A percentile compares a stretch with the other conserved stretches of the same genome.
These are phyloP conservation scores for Trapa incisa DNA, from an alignment of 345 rosid species.

Conservation along the genomic window DNA sequence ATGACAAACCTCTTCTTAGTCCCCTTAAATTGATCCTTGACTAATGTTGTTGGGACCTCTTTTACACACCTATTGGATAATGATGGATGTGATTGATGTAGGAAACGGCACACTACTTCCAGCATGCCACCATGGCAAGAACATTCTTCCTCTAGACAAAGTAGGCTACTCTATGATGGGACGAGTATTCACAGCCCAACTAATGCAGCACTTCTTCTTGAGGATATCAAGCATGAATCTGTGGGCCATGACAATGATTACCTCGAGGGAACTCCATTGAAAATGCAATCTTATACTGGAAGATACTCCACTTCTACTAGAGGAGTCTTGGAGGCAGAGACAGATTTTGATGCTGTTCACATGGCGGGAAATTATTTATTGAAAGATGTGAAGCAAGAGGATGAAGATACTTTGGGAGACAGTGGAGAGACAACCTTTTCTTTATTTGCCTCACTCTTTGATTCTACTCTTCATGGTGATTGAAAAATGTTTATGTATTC, in stretches of 20 bases:
- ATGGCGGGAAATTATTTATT: constrained; percentile 46
- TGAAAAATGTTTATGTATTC: constrained; percentile 1
- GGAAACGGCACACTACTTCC: constrained; percentile 59
- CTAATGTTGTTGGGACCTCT: background rate
- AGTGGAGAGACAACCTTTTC: constrained; percentile 60
- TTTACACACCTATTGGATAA: background rate
- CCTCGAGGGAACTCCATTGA: constrained; percentile 30
- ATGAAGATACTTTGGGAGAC: constrained; percentile 49
- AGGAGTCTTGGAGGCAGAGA: constrained; percentile 32
- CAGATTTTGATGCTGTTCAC: constrained; percentile 27
- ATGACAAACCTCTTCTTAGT: background rate
- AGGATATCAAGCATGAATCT: constrained; percentile 84
- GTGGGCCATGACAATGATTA: constrained; percentile 39
- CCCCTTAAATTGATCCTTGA: background rate
- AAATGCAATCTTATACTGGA: constrained; percentile 34
- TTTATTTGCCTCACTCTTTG: constrained; percentile 74
- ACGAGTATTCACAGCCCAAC: constrained; percentile 74
- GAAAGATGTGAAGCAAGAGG: constrained; percentile 74
- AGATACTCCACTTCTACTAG: constrained; percentile 25
- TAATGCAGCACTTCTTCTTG: constrained; percentile 82
- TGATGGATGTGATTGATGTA: constrained; percentile 17
- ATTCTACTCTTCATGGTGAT: constrained; percentile 82
- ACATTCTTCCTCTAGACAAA: constrained; percentile 31
- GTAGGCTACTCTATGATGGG: constrained; percentile 66
- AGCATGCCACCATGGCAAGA: constrained; percentile 46